Conservation (phyloP, 1,139 yeast species). For the Ashbya aceris region DNA sequence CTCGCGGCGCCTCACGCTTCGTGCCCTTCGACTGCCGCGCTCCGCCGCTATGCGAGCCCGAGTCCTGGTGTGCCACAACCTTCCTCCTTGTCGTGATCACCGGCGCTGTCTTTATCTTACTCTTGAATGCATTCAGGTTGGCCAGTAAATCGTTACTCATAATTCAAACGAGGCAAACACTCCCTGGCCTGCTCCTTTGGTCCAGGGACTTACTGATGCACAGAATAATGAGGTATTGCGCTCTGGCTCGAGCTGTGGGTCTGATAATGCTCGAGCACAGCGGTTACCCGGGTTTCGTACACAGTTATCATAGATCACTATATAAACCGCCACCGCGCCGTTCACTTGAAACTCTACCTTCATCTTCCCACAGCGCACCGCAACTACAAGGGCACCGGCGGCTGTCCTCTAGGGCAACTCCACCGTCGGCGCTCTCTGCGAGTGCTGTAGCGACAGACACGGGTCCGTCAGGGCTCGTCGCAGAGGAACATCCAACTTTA, state of each 20-base stretch:
- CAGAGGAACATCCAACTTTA: constrained; percentile 41
- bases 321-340: too few relatives aligned
- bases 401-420: too few relatives aligned
- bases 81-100: constrained; percentile 26
- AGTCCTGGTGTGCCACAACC: constrained; percentile 10
- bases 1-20: constrained; percentile 19
- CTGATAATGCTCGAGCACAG: background rate
- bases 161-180: background rate
- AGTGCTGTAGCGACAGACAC: too few relatives aligned
- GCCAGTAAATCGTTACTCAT: constrained; percentile 31
- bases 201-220: background rate
- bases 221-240: background rate
- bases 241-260: background rate
- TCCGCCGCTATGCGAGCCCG: constrained; percentile 23
- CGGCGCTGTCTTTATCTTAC: constrained; percentile 48
- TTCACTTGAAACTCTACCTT: too few relatives aligned
- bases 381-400: too few relatives aligned
- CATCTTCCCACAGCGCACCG: too few relatives aligned
- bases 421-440: too few relatives aligned
- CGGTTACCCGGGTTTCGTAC: background rate
- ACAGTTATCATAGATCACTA: too few relatives aligned
- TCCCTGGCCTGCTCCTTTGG: constrained; percentile 1
- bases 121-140: constrained; percentile 53
- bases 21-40: constrained; percentile 9
- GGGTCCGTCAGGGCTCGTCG: too few relatives aligned